These are phyloP conservation scores for Oryza officinalis DNA, from an alignment of 176 grass and related monocot species.

Conservation along the genomic window DNA sequence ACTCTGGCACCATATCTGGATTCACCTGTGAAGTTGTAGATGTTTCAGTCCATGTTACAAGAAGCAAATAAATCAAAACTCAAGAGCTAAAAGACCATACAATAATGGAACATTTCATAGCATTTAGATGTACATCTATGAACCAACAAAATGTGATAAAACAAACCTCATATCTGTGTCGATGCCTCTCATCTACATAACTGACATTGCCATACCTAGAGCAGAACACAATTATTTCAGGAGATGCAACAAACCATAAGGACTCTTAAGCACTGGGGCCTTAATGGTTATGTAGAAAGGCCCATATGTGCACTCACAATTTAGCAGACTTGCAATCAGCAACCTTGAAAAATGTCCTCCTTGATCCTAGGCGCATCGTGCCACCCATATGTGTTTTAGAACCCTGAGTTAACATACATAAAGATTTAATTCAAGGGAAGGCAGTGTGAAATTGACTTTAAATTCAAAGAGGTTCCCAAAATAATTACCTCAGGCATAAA, in stretches of 20 bases:
- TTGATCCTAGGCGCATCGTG: slow-evolving; percentile 82
- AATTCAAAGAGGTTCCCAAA: neutral
- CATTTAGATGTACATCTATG: neutral
- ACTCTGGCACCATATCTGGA: slow-evolving; percentile 70
- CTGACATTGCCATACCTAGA: slow-evolving; percentile 64
- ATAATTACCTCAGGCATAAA: slow-evolving; percentile 84
- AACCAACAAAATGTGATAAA: neutral
- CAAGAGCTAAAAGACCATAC: neutral
- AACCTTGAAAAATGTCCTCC: slow-evolving; percentile 68
- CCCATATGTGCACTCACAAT: slow-evolving; percentile 50
- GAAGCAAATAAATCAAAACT: neutral
- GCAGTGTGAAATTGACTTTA: neutral
- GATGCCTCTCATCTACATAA: slow-evolving; percentile 78
- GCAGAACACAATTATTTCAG: neutral
- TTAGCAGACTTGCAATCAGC: slow-evolving; percentile 71
- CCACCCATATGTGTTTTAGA: slow-evolving; percentile 89
- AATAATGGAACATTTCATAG: neutral
- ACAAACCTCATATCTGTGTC: slow-evolving; percentile 78
- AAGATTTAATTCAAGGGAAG: slow-evolving; percentile 2
- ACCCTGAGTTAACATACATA: slow-evolving; percentile 47
- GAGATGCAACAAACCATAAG: neutral
- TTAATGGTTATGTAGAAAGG: neutral
- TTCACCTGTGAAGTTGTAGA: slow-evolving; percentile 56
- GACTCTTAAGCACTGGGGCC: neutral
- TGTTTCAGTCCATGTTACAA: neutral